Evolutionary conservation across 176 grass and related monocot species (phyloP), one percentile per base, ranked within the genome.

Genomic region (Leersia perrieri): DNA sequence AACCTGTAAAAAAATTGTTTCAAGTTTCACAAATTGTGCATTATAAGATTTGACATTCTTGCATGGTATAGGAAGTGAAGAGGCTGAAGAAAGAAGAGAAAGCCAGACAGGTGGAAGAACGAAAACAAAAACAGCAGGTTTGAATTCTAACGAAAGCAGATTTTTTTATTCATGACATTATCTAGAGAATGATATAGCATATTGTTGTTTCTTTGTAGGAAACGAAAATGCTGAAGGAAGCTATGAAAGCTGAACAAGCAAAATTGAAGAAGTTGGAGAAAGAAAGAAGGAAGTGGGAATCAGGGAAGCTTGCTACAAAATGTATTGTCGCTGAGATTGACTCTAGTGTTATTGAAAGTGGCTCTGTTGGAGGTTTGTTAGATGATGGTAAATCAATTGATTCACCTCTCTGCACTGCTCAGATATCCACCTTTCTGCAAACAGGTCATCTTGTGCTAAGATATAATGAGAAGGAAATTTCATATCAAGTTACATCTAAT

Each of bases 261-360:
- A 72, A 86, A 29, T 35, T 74, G 84, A 93, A 74, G 75, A 91
- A 95, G 51, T 83, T 73, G 63, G 86, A 76, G 5, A 98, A 89
- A 70, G 90, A 93, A 85, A 89, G 81, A 70, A 55, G 60, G 20
- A 84, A 91, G 27, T 95, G 92, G 95, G 88, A 88, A 89, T 89
- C 83, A 73, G 95, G 95, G 36, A 95, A 93, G 80, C 72, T 80
- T 58, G 90, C 92, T 60, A 76, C 89, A 60, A 80, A 93, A 82
- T 95, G 82, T 71, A 90, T 95, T 79, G 78, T 94, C 0, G 76
- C 82, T 32, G 74, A 84, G 82, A 90, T 98, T 55, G 88, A 98
- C 70, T 23, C 82, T 60, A 93, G 62, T 39, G 30, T 98, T 39
- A 55, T 80, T 81, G 81, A 98, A 78, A 90, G 62, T 84, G 86